Base-by-base conservation (phyloP, 768 basidiomycete species). In the Leccinum rimulosum region DNA sequence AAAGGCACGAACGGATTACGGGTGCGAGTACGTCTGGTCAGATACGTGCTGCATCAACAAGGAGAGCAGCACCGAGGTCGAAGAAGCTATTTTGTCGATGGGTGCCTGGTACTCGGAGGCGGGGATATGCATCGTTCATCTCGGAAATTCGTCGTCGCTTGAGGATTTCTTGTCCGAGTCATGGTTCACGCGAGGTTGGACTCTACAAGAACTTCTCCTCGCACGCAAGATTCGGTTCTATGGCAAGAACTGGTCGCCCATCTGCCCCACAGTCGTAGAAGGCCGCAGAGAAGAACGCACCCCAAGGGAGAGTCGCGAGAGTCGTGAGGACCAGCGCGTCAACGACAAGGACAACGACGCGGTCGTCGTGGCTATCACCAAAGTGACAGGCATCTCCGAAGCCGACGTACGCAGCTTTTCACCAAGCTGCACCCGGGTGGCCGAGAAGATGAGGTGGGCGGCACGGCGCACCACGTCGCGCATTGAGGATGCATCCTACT, bases 41-140 rank as follows among this genome's bases (percentile, higher is more conserved):
- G 68, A 69, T 33, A 69, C 62, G 7, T 69, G 68, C 52, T 69
- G 68, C 51, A 69, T 70, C 50, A 68, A 70, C 58, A 69, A 63
- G 57, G 69, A 70, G 50, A 68, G 47, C 15, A 59, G 64, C 36
- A 17, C 68, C 1, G 73, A 73, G 10, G 57, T 74, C 28, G 70
- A 70, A 48, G 68, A 70, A 19, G 68, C 66, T 38, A 61, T 68
- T 57, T 43, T 66, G 15, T 72, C 68, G 10, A 66, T 60, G 58
- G 62, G 52, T 12, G 45, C 50, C 55, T 72, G 70, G 69, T 70
- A 68, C 50, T 56, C 61, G 14, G 60, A 68, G 55, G 68, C 68
- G 2, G 31, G 33, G 11, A 15, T 70, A 40, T 70, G 68, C 52
- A 64, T 72, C 51, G 61, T 61, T 15, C 61, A 70, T 54, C 62